Base-by-base conservation (phyloP, 352 stramenopile species). In the Peronospora farinosa region DNA sequence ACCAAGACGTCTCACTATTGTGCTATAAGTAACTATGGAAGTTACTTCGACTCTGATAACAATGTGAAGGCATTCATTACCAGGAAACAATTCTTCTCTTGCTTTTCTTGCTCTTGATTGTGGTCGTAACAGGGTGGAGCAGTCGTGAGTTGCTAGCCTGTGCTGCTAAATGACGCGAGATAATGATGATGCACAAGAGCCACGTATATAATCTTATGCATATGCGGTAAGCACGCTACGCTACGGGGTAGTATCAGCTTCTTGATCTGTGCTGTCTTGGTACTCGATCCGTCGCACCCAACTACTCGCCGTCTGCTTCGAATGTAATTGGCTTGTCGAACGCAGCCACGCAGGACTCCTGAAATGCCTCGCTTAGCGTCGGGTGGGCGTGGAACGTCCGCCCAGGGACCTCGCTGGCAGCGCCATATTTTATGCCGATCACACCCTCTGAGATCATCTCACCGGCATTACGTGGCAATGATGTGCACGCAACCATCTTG, bases 251-350 rank as follows among this genome's bases (percentile, higher is more conserved):
- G 33, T 23, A 35, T 30, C 17, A 40, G 38, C 39, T 54, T 44
- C 45, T 40, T 51, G 19, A 16, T 40, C 45, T 45, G 46, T 36
- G 41, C 43, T 55, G 49, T 46, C n/a, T 39, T 51, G 40, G 47
- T 41, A 33, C 43, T 36, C 15, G 37, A 47, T 63, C 21, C 16
- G 9, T 43, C 25, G 15, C 47, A 47, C 7, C 15, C 52, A 17
- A 17, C 2, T n/a, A 58, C 49, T 64, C 56, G n/a, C 19, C 15
- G 17, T 47, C 25, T 40, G 45, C 60, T 96, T 98, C 99, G 67
- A 98, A 98, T 79, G 99, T 97, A 74, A 99, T 98, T 36, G 96
- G 92, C 78, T 99, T 98, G 71, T 96, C 94, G 71, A 98, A 98
- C 33, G 96, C 88, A 56, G 90, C 92, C 78, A 98, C 95, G 66